phyloP scores from a whole-genome alignment of 805 yeast species.

The Zygoascus ofunaensis region DNA sequence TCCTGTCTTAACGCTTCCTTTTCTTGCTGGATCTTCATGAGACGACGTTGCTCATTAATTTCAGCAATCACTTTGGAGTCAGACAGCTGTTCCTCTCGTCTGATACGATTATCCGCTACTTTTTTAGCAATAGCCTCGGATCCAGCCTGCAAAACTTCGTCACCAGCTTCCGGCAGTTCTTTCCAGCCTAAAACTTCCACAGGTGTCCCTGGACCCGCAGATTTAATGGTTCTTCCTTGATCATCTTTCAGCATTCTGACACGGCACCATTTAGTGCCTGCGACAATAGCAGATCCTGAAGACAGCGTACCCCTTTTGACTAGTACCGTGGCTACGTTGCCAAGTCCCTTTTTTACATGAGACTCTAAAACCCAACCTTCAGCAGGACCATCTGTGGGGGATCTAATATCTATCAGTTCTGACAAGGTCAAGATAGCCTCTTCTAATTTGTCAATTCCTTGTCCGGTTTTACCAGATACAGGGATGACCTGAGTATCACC shows the following conservation, averaged over 20 bases:
- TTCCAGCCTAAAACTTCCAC: constrained; percentile 94
- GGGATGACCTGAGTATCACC: constrained; percentile 88
- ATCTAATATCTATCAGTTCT: constrained; percentile 70
- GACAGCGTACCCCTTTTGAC: constrained; percentile 70
- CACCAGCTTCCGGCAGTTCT: constrained; percentile 86
- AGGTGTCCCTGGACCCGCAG: constrained; percentile 81
- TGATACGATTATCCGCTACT: constrained; percentile 56
- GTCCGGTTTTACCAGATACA: constrained; percentile 83
- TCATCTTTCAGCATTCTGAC: constrained; percentile 74
- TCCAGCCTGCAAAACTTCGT: constrained; percentile 65
- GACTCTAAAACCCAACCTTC: constrained; percentile 93
- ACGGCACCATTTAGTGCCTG: constrained; percentile 81
- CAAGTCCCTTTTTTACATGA: constrained; percentile 69
- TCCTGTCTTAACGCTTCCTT: constrained; percentile 48
- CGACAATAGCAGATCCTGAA: constrained; percentile 65
- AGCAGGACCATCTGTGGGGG: constrained; percentile 36
- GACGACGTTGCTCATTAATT: constrained; percentile 59
- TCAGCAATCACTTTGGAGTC: constrained; percentile 58
- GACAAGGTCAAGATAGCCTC: constrained; percentile 80
- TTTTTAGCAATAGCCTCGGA: constrained; percentile 67
- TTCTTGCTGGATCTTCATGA: constrained; percentile 39
- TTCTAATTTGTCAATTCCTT: constrained; percentile 82
- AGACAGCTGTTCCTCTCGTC: constrained; percentile 42
- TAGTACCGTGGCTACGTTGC: constrained; percentile 76
- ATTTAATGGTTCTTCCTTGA: constrained; percentile 47